Conservation (phyloP, 2,329 filamentous ascomycete genomes). For the Knoxdaviesia capensis region DNA sequence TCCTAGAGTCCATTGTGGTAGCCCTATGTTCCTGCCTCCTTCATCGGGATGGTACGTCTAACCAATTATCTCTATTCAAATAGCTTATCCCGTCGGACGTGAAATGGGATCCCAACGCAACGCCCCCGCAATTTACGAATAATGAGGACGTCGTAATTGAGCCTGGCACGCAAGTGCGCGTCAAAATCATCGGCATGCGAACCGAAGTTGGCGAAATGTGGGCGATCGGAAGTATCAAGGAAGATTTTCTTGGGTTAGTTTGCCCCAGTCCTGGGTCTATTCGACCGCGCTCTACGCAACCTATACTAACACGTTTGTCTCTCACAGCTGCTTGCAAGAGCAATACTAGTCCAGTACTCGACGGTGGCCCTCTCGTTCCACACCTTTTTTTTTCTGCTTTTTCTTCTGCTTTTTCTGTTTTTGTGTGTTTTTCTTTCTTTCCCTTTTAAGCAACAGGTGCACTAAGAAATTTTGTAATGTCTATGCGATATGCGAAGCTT, state of each 20-base stretch:
- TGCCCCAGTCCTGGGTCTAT: constrained; percentile 6
- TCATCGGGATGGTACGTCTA: no score
- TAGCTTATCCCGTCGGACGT: constrained; percentile 83
- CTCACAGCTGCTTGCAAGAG: constrained; percentile 12
- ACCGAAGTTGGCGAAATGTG: constrained; percentile 90
- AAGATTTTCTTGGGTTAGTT: constrained; percentile 45
- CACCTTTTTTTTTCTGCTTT: background rate
- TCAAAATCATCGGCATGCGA: constrained; percentile 86
- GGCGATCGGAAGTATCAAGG: constrained; percentile 94
- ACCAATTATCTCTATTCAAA: background rate
- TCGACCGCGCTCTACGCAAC: background rate
- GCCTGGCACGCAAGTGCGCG: constrained; percentile 75
- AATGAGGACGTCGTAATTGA: constrained; percentile 89
- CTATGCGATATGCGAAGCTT: background rate
- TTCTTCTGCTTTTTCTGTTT: background rate
- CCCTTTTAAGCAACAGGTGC: background rate
- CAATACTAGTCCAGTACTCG: constrained; percentile 3
- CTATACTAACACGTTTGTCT: constrained; percentile 5
- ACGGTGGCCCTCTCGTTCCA: background rate
- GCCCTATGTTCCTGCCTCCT: no score
- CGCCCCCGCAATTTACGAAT: constrained; percentile 91
- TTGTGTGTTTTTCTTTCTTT: background rate
- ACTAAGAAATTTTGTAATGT: background rate
- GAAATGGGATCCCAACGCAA: constrained; percentile 88
- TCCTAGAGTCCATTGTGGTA: background rate